These are phyloP conservation scores for Phoma sp. DNA, from an alignment of 2,329 filamentous ascomycete genomes.

Conservation along the genomic window DNA sequence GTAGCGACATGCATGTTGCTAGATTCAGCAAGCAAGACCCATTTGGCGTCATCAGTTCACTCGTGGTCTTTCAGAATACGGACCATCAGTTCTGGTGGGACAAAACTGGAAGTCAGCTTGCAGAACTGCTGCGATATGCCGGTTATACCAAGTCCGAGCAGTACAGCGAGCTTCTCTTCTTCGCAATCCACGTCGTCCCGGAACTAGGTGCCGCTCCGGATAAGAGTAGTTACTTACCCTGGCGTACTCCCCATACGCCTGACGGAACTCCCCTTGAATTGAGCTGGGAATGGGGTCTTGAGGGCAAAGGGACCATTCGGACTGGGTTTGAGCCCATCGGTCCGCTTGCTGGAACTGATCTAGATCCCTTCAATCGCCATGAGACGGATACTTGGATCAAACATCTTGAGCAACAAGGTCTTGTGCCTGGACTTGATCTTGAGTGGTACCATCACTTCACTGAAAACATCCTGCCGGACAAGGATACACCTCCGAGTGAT, in stretches of 20 bases:
- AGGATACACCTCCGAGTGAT: neutral
- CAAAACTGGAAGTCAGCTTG: constrained; percentile 11
- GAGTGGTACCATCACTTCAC: constrained; percentile 20
- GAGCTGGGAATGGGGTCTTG: constrained; percentile 22
- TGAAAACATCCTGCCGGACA: constrained; percentile 8
- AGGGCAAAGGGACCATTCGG: constrained; percentile 18
- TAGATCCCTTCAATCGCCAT: constrained; percentile 15
- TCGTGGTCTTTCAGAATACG: constrained; percentile 4
- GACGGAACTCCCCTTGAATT: constrained; percentile 21
- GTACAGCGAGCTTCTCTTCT: constrained; percentile 20
- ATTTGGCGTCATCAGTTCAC: neutral
- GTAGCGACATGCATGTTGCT: too few species aligned
- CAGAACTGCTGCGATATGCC: constrained; percentile 9
- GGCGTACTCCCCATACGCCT: constrained; percentile 20
- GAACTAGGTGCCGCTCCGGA: constrained; percentile 13
- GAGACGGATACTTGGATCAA: constrained; percentile 18
- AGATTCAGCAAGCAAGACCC: too few species aligned
- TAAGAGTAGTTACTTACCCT: constrained; percentile 4
- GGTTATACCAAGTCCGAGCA: constrained; percentile 13
- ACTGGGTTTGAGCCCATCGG: constrained; percentile 22
- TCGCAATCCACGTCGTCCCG: constrained; percentile 14
- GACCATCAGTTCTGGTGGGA: constrained; percentile 20
- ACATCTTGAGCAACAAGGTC: constrained; percentile 13
- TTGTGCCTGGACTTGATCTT: constrained; percentile 17
- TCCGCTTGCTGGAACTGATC: constrained; percentile 11